phyloP scores from a whole-genome alignment of 257 asterid species.

The Nyctanthes arbortristis region DNA sequence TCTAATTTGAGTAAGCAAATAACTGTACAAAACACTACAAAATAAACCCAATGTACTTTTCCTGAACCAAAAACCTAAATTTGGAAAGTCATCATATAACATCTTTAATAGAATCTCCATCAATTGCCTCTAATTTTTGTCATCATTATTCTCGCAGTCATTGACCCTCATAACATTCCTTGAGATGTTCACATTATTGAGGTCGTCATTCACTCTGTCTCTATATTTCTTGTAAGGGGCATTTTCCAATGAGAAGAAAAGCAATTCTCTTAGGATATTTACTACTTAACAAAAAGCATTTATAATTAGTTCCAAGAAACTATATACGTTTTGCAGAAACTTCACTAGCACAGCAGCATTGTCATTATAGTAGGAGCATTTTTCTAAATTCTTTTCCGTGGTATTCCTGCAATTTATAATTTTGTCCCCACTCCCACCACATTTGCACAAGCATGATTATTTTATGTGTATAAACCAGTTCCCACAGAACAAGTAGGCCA shows the following conservation, averaged over 20 bases:
- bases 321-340: neutral
- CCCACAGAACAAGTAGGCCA: conserved; percentile 24
- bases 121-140: neutral
- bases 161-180: neutral
- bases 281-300: too few relatives aligned
- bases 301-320: neutral
- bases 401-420: neutral
- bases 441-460: conserved; percentile 17
- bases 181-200: neutral
- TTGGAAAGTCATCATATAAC: too few relatives aligned
- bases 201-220: too few relatives aligned
- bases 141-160: neutral
- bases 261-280: too few relatives aligned
- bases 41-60: too few relatives aligned
- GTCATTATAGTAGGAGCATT: neutral
- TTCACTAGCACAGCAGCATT: neutral
- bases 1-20: too few relatives aligned
- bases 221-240: neutral
- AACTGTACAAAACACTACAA: too few relatives aligned
- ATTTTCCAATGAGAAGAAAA: neutral
- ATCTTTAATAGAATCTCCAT: too few relatives aligned
- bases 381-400: conserved; percentile 12
- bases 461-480: neutral
- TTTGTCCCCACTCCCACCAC: conserved; percentile 11
- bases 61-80: too few relatives aligned